phyloP scores from a whole-genome alignment of 805 yeast species.

The Priceomyces fermenticarens region DNA sequence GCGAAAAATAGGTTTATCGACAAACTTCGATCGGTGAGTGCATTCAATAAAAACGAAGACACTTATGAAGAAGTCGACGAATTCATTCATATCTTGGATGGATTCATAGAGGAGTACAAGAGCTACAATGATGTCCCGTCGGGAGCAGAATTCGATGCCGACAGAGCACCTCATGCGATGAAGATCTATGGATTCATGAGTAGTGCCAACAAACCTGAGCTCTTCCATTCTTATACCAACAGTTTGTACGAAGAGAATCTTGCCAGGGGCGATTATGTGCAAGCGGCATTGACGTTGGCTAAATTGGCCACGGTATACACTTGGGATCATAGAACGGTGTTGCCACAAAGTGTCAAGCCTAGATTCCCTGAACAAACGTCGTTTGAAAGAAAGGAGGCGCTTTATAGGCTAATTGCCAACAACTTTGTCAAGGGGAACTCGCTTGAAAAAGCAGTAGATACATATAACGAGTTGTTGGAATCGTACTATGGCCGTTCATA shows the following conservation, averaged over 20 bases:
- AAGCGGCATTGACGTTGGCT: slow-evolving; percentile 80
- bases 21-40: slow-evolving; percentile 45
- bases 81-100: slow-evolving; percentile 53
- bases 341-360: slow-evolving; percentile 62
- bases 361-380: slow-evolving; percentile 76
- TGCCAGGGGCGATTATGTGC: slow-evolving; percentile 60
- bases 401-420: slow-evolving; percentile 66
- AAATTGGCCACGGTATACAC: slow-evolving; percentile 70
- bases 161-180: slow-evolving; percentile 74
- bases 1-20: slow-evolving; percentile 56
- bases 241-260: slow-evolving; percentile 68
- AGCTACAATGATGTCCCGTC: slow-evolving; percentile 73
- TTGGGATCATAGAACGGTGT: slow-evolving; percentile 61
- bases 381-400: slow-evolving; percentile 74
- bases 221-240: slow-evolving; percentile 74
- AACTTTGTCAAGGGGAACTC: slow-evolving; percentile 70
- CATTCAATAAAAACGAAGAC: slow-evolving; percentile 63
- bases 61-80: slow-evolving; percentile 49
- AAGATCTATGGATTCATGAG: slow-evolving; percentile 73
- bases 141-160: slow-evolving; percentile 83
- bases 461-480: slow-evolving; percentile 71
- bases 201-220: slow-evolving; percentile 75
- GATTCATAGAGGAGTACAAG: slow-evolving; percentile 60
- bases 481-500: slow-evolving; percentile 71
- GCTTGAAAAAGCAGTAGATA: slow-evolving; percentile 75